Evolutionary conservation across 495 filamentous ascomycete species (phyloP).

Genomic region (Hypoxylon intermedium): DNA sequence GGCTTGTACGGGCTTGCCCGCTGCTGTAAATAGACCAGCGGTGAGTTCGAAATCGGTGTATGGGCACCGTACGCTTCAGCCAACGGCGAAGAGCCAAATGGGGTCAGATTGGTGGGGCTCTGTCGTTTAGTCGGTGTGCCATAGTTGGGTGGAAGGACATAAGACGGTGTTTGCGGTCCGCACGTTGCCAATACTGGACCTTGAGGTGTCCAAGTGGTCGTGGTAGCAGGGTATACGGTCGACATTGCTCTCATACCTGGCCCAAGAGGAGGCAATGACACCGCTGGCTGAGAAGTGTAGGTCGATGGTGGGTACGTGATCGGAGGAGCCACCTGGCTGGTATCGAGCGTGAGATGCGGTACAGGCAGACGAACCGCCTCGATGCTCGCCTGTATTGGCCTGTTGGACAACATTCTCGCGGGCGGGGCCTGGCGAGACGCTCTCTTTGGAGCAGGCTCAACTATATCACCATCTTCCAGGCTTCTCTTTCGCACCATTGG

Average conservation of each 20-base stretch:
- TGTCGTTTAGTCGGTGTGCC: conserved; percentile 55
- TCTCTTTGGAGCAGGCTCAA: conserved; percentile 75
- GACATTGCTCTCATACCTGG: conserved; percentile 57
- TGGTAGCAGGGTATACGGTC: conserved; percentile 50
- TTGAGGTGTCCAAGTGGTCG: conserved; percentile 43
- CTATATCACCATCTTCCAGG: conserved; percentile 63
- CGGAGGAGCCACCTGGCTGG: conserved; percentile 35
- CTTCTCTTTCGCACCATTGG: conserved; percentile 69
- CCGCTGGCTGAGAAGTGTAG: conserved; percentile 47
- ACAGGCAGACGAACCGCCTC: conserved; percentile 47
- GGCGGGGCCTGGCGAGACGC: conserved; percentile 34
- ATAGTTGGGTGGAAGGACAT: conserved; percentile 39
- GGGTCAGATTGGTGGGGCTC: conserved; percentile 42
- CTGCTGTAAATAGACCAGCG: conserved; percentile 66
- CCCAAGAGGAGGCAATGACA: conserved; percentile 55
- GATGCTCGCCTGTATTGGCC: conserved; percentile 33
- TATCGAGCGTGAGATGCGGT: conserved; percentile 56
- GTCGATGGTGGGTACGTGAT: conserved; percentile 25
- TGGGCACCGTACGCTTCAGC: conserved; percentile 60
- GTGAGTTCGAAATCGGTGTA: conserved; percentile 62
- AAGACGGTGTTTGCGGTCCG: conserved; percentile 44
- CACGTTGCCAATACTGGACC: conserved; percentile 43
- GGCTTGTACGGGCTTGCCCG: conserved; percentile 88
- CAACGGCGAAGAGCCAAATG: conserved; percentile 57
- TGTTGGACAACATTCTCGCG: conserved; percentile 48